A percentile compares a stretch with the other conserved stretches of the same genome.
phyloP scores from a whole-genome alignment of 805 yeast species.

The Blastobotrys muscicola region DNA sequence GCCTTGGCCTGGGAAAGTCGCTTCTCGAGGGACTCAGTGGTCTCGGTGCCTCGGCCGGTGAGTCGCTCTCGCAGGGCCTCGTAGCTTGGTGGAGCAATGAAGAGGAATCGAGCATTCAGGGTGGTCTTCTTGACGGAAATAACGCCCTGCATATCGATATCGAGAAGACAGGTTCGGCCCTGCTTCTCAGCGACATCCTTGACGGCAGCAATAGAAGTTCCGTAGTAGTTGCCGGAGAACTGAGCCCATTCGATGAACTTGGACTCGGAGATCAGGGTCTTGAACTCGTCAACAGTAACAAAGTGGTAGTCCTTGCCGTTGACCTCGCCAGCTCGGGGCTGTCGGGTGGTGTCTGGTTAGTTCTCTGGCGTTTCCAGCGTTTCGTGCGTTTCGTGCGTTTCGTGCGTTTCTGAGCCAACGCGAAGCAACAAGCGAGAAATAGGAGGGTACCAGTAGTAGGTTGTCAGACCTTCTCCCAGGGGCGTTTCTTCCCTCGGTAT shows the following conservation, averaged over 20 bases:
- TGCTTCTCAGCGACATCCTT: slow-evolving; percentile 48
- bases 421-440: no score
- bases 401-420: background rate
- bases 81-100: slow-evolving; percentile 87
- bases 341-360: slow-evolving; percentile 67
- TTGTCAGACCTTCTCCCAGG: no score
- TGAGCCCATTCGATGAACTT: slow-evolving; percentile 97
- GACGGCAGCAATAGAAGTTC: slow-evolving; percentile 83
- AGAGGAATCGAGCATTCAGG: slow-evolving; percentile 76
- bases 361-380: background rate
- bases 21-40: slow-evolving; percentile 71
- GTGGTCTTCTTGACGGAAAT: slow-evolving; percentile 76
- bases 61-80: slow-evolving; percentile 70
- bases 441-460: no score
- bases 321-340: slow-evolving; percentile 85
- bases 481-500: no score
- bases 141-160: slow-evolving; percentile 99
- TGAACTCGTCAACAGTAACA: slow-evolving; percentile 68
- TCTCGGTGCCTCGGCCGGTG: slow-evolving; percentile 89
- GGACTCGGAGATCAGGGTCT: slow-evolving; percentile 58
- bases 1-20: slow-evolving; percentile 80
- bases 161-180: slow-evolving; percentile 79
- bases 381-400: background rate
- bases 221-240: slow-evolving; percentile 95
- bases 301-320: slow-evolving; percentile 89